Conservation (phyloP, 768 basidiomycete species). For the Lentinus tigrinus region DNA sequence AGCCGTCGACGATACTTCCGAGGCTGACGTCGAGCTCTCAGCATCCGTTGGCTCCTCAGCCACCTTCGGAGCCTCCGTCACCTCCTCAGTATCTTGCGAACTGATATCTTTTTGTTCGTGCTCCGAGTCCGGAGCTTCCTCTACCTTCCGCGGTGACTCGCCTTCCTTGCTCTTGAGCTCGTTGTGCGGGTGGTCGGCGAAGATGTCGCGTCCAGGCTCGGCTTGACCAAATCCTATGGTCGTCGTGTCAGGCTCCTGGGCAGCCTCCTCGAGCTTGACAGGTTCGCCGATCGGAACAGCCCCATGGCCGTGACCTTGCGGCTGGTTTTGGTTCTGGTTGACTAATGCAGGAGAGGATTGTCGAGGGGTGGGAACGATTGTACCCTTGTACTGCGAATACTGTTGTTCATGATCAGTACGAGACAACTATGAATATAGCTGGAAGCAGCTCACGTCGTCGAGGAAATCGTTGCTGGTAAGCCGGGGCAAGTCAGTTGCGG, state of each 20-base stretch:
- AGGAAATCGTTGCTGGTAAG: constrained; percentile 62
- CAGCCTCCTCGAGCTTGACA: neutral
- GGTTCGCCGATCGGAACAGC: constrained; percentile 10
- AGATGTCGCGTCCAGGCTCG: constrained; percentile 76
- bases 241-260: constrained; percentile 30
- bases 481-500: neutral
- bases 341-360: constrained; percentile 45
- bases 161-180: constrained; percentile 46
- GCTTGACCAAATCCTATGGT: constrained; percentile 48
- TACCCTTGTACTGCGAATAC: constrained; percentile 56
- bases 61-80: neutral
- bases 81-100: neutral
- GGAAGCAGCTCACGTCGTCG: constrained; percentile 51
- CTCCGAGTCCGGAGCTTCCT: too few relatives aligned
- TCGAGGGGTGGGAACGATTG: constrained; percentile 38
- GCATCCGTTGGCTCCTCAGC: neutral
- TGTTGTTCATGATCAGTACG: constrained; percentile 25
- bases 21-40: neutral
- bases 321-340: constrained; percentile 50
- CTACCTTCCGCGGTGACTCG: neutral
- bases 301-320: constrained; percentile 21
- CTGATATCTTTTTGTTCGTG: constrained; percentile 7
- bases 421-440: neutral
- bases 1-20: neutral
- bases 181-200: constrained; percentile 49